Evolutionary conservation across 2,329 filamentous ascomycete species (phyloP), one percentile per base, ranked within the genome.

Genomic region (Coniella vitis): DNA sequence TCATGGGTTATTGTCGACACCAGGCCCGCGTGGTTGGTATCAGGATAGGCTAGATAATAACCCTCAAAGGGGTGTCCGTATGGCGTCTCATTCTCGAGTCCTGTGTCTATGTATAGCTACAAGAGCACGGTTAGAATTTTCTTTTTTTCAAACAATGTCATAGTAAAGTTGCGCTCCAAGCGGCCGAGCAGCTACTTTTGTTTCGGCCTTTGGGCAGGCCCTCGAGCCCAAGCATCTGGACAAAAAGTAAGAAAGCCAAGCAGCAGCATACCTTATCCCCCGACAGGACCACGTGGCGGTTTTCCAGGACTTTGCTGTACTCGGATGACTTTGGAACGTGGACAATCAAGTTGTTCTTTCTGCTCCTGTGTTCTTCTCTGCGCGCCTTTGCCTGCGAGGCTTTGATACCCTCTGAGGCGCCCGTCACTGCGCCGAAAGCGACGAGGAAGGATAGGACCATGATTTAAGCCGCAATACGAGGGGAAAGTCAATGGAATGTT

Each of bases 11-110:
- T 73, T 12, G 69, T 74, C 43, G 67, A 73, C 32, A 74, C 72
- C 1, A 75, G 61, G 4, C 72, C 72, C 31, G 71, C 64, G 37
- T 70, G 65, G 29, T 60, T 51, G 13, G 66, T 55, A n/a, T 76
- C 76, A 2, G 77, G 76, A 54, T 80, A 80, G 1, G 76, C 75
- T 21, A 81, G 64, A 54, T 71, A 80, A 57, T 81, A 80, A 19
- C 76, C 77, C 2, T 73, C 69, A 55, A 78, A 79, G 0, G 72
- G 70, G 56, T 80, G 75, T 4, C 73, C 70, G 45, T 63, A 61
- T 1, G 52, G 56, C 45, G 57, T 53, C 41, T 54, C 56, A 38
- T 49, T 57, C 31, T 59, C 51, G 45, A 54, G 43, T 34, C 59
- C 64, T 13, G 68, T 72, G 47, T 73, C 74, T 14, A 77, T 69